A percentile compares a stretch with the other conserved stretches of the same genome.
Conservation (phyloP, 768 basidiomycete genomes). For the Dacryopinax spathularia region DNA sequence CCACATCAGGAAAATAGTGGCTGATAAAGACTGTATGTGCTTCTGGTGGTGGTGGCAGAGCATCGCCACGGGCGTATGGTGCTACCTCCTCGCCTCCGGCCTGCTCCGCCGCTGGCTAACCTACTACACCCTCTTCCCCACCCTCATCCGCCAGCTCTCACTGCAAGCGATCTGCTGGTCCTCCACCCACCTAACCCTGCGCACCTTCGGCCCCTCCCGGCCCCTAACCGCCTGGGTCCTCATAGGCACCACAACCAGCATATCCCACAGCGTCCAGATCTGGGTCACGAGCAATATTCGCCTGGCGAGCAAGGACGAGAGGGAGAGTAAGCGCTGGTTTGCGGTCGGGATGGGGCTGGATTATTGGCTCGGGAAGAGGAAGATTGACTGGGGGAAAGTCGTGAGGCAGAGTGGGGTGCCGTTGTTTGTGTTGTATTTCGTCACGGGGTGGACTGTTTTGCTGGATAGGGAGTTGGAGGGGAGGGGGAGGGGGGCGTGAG, state of each 20-base stretch:
- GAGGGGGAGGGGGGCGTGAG: too few relatives aligned
- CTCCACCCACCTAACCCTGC: constrained; percentile 65
- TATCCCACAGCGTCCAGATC: constrained; percentile 67
- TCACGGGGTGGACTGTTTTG: constrained; percentile 58
- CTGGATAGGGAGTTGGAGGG: constrained; percentile 31
- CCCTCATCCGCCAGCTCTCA: constrained; percentile 80
- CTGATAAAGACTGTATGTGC: too few relatives aligned
- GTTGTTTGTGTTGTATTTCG: constrained; percentile 55
- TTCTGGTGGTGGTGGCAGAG: constrained; percentile 33
- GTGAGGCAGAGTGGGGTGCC: constrained; percentile 56
- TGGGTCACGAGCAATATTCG: constrained; percentile 89
- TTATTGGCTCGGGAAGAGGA: constrained; percentile 11
- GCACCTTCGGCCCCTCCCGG: constrained; percentile 53
- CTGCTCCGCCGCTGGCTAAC: constrained; percentile 79
- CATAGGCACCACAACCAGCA: constrained; percentile 65
- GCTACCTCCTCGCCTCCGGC: constrained; percentile 73
- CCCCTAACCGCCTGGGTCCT: constrained; percentile 83
- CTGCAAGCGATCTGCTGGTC: constrained; percentile 96
- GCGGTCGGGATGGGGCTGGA: constrained; percentile 29
- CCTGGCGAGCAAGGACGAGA: constrained; percentile 18
- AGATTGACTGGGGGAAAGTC: constrained; percentile 63
- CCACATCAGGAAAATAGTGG: background rate
- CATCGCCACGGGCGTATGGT: constrained; percentile 76
- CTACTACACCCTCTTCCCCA: constrained; percentile 78
- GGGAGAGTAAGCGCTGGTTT: constrained; percentile 25